A percentile compares a stretch with the other conserved stretches of the same genome.
phyloP scores from a whole-genome alignment of 352 stramenopile species.

The Blastocystis sp. region DNA sequence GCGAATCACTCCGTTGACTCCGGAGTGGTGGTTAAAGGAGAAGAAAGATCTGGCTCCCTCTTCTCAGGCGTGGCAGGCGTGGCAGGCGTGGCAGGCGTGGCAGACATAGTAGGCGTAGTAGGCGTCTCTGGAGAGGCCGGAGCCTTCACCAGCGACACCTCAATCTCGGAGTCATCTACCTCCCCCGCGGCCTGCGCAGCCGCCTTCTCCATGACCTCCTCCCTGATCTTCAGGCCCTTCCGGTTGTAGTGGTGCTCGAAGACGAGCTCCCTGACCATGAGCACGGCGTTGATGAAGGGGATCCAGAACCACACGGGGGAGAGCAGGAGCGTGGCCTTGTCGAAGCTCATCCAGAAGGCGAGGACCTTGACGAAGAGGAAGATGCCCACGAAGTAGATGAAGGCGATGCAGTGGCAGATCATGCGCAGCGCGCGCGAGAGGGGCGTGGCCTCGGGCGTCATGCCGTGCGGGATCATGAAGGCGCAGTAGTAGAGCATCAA shows the following conservation, averaged over 20 bases:
- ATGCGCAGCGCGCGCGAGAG: background rate
- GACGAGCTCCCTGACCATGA: constrained; percentile 8
- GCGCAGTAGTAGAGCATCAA: constrained; percentile 41
- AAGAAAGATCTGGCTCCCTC: no score
- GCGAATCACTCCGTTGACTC: no score
- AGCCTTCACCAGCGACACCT: no score
- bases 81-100: no score
- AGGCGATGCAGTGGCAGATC: background rate
- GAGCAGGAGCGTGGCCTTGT: background rate
- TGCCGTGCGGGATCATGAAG: constrained; percentile 13
- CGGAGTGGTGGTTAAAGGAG: no score
- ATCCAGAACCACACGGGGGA: constrained; percentile 52
- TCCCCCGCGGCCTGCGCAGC: no score
- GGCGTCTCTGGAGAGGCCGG: no score
- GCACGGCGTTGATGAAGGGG: background rate
- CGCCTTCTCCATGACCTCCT: no score
- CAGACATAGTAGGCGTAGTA: no score
- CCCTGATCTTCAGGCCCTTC: background rate
- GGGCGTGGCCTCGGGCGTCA: background rate
- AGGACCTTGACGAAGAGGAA: constrained; percentile 42
- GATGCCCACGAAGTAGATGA: constrained; percentile 44
- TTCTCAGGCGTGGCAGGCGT: no score
- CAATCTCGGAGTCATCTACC: no score
- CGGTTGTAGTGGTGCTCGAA: constrained; percentile 14
- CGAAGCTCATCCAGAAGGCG: constrained; percentile 1